phyloP scores from a whole-genome alignment of 345 rosid genomes.

The Jatropha curcas region DNA sequence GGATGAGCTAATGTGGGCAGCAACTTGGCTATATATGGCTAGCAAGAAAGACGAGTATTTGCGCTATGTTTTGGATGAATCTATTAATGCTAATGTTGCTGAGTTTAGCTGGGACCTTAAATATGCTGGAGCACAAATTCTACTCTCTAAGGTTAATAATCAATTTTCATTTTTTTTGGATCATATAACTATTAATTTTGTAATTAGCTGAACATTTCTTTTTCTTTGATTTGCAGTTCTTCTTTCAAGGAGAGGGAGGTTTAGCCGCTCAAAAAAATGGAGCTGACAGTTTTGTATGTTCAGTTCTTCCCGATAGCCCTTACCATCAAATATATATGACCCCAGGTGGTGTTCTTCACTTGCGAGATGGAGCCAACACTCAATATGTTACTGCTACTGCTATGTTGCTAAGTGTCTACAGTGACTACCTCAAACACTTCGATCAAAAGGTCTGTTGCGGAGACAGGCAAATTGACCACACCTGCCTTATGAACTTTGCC shows the following conservation, averaged over 20 bases:
- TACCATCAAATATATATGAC: constrained; percentile 56
- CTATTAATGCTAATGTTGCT: constrained; percentile 54
- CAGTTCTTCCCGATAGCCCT: constrained; percentile 69
- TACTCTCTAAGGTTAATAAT: constrained; percentile 55
- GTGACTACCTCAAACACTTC: constrained; percentile 43
- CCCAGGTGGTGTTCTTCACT: constrained; percentile 77
- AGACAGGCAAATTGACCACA: constrained; percentile 43
- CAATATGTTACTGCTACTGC: constrained; percentile 77
- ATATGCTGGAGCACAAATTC: constrained; percentile 78
- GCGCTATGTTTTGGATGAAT: constrained; percentile 51
- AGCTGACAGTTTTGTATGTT: constrained; percentile 78
- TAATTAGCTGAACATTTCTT: neutral
- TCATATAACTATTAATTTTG: neutral
- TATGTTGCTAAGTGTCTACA: constrained; percentile 51
- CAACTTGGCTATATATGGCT: constrained; percentile 82
- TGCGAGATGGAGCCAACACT: constrained; percentile 86
- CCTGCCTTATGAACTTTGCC: constrained; percentile 57
- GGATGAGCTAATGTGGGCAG: constrained; percentile 98
- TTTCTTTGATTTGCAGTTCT: constrained; percentile 43
- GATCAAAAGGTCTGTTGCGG: constrained; percentile 61
- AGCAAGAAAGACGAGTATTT: constrained; percentile 42
- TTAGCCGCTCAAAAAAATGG: constrained; percentile 51
- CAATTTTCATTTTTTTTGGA: neutral
- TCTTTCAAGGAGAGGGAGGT: constrained; percentile 45
- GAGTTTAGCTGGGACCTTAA: constrained; percentile 98